These are phyloP conservation scores for Colletotrichum incanum DNA, from an alignment of 2,329 filamentous ascomycete species.

Conservation along the genomic window DNA sequence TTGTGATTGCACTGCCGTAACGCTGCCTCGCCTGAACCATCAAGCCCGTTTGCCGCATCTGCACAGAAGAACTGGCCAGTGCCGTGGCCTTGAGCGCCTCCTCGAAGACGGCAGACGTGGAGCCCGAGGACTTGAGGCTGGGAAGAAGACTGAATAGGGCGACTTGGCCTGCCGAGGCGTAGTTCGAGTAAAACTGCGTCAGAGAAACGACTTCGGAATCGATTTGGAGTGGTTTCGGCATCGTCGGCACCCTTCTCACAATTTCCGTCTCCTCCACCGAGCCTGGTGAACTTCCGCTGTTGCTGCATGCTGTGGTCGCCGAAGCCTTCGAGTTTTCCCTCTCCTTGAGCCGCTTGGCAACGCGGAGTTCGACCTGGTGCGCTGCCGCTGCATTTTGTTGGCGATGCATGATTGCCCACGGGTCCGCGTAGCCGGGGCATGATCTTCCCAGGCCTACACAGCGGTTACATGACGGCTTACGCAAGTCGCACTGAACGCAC, in stretches of 20 bases:
- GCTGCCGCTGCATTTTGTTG: constrained; percentile 35
- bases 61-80: constrained; percentile 27
- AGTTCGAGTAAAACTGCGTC: constrained; percentile 24
- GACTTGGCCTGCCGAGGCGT: constrained; percentile 19
- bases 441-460: constrained; percentile 57
- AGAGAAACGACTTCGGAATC: constrained; percentile 23
- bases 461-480: constrained; percentile 55
- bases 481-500: constrained; percentile 55
- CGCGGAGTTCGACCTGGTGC: constrained; percentile 17
- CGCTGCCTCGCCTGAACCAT: constrained; percentile 24
- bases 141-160: constrained; percentile 7
- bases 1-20: constrained; percentile 26
- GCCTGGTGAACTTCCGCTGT: not conserved
- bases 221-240: constrained; percentile 5
- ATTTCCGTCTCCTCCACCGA: constrained; percentile 3
- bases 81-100: constrained; percentile 39
- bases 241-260: not conserved
- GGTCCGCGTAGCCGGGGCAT: constrained; percentile 59
- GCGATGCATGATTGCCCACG: constrained; percentile 54
- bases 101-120: constrained; percentile 29
- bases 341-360: constrained; percentile 35
- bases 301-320: not conserved
- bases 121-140: not conserved
- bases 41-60: constrained; percentile 25
- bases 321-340: not conserved